Evolutionary conservation across 2,329 filamentous ascomycete species (phyloP), one percentile per base, ranked within the genome.

Genomic region (Verticillium longisporum): DNA sequence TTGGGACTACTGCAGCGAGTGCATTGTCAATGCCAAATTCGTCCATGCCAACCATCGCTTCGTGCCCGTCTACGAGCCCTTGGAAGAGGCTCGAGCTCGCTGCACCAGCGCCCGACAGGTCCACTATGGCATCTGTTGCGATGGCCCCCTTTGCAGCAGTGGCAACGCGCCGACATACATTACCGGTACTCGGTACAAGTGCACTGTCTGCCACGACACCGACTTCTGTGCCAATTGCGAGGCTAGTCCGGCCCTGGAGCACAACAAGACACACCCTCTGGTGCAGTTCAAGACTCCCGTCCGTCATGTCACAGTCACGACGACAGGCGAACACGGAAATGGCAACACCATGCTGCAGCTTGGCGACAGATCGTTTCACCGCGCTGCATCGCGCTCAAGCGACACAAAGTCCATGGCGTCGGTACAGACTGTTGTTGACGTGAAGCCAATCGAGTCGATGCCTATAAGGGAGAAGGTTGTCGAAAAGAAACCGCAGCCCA

Each of bases 231-330:
- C 90, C 71, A 90, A 85, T 71, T 99, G 95, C 77, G 96, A 99
- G 78, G 92, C 94, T 57, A 87, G 87, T 69, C 95, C 95, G 7
- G 81, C 81, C 65, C 94, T 96, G 74, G 80, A 79, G 26, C 95
- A 99, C 80, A 97, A 98, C 80, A 88, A 87, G 75, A 96, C 93
- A n/a, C 95, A 99, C 70, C 95, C 95, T 33, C 80, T 99, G 68
- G 92, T 99, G 80, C 97, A 97, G 79, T 92, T 99, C 81, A 96
- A 92, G 83, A 96, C 91, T 2, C 90, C 94, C 10, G 89, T 99
- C 57, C 90, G 91, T 67, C 89, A 91, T 67, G 91, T 97, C 38
- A 93, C 86, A 64, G 90, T 99, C 59, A 93, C 87, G 57, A 98
- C 94, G 9, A 82, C 89, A 65, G 89, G 89, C 59, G 91, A 96